Evolutionary conservation across 371 early-diverging fungal genomes (phyloP).

Genomic region (Entomophthora muscae): DNA sequence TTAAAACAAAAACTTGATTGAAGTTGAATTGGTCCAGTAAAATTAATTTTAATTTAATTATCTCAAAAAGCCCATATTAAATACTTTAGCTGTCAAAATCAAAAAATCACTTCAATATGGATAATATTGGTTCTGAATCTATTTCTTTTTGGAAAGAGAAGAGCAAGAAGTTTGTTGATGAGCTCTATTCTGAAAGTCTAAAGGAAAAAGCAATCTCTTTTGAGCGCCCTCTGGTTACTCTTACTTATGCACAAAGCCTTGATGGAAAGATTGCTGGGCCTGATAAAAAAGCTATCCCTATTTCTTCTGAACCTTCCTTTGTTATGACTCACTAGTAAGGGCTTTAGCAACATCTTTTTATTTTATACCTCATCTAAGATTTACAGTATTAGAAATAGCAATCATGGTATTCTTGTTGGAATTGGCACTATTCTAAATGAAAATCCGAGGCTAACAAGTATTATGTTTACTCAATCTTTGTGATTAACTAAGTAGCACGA

Average conservation of each 20-base stretch:
- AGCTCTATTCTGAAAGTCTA: neutral
- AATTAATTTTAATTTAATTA: no score
- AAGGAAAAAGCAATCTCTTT: neutral
- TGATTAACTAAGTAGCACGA: neutral
- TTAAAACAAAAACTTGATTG: no score
- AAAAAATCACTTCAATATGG: no score
- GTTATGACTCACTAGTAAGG: constrained; percentile 48
- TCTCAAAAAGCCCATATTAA: no score
- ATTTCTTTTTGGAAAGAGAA: neutral
- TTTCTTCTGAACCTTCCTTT: constrained; percentile 63
- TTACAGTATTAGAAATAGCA: constrained; percentile 20
- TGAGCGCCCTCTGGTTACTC: constrained; percentile 29
- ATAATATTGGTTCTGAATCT: no score
- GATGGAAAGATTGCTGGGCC: constrained; percentile 63
- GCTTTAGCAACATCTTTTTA: neutral
- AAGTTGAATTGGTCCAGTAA: no score
- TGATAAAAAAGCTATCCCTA: constrained; percentile 32
- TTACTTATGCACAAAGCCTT: constrained; percentile 80
- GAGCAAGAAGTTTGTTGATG: neutral
- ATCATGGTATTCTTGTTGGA: constrained; percentile 82
- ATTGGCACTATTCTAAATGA: constrained; percentile 68
- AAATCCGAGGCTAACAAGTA: constrained; percentile 48
- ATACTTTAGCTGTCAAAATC: no score
- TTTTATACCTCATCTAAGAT: neutral
- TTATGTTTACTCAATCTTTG: neutral